Evolutionary conservation across 1,284 basidiomycete species (phyloP), one percentile per base, ranked within the genome.

Genomic region (Termitomyces sp.): DNA sequence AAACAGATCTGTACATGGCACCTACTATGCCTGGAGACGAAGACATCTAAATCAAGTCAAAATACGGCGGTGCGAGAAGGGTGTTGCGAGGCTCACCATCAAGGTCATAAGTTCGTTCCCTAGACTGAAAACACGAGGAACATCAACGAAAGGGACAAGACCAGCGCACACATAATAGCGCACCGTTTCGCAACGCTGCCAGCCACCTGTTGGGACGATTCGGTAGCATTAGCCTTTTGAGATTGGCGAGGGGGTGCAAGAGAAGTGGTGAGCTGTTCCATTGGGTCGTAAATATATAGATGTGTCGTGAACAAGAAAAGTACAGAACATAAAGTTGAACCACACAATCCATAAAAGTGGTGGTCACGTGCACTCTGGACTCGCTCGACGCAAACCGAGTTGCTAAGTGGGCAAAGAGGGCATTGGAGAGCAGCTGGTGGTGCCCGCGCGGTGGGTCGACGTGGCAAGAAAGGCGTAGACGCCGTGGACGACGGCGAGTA

Each of bases 101-200:
- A 91, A 73, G 31, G 84, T 84, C 89, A 91, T 91, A 16, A 91
- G 79, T 70, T 91, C 88, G 65, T 77, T 91, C 60, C 81, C 81
- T 52, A 91, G 75, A 52, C 89, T 63, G 16, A 13, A 34, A 35
- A 46, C 33, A 16, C 34, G 16, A 3, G 11, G 5, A 1, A 6
- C 16, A 26, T 46, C 2, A 46, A 21, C 8, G 34, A 8, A 26
- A 46, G 6, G 33, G 10, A 37, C 34, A 37, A 8, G 34, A 16
- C 24, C 13, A 16, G 24, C 21, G 37, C 10, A 16, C 21, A 26
- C 16, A 24, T 33, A 41, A n/a, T 39, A 13, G 58, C 72, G 42
- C 45, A 87, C 88, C 88, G 80, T 78, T 91, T 91, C 39, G 88
- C 86, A 49, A 91, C 88, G 62, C 86, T 89, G 37, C 86, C 88